A percentile compares a stretch with the other conserved stretches of the same genome.
Evolutionary conservation across 257 asterid genomes (phyloP).

Genomic region (Echites panduratus): DNA sequence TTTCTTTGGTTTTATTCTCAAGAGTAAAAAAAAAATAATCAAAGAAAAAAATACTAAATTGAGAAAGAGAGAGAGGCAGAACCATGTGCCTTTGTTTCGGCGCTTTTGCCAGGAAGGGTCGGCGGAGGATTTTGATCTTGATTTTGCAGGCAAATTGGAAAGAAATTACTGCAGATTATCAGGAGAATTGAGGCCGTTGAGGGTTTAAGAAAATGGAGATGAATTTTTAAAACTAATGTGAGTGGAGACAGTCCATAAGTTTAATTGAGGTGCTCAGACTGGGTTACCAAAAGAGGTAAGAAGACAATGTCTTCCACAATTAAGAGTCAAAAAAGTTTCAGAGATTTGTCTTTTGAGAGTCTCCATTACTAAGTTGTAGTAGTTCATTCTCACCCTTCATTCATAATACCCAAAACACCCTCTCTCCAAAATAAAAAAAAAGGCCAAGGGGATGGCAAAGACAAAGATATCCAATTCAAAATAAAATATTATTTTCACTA

Average conservation of each 20-base stretch:
- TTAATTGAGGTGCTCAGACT: constrained; percentile 6
- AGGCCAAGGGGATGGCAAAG: too few relatives aligned
- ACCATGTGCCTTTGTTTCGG: constrained; percentile 81
- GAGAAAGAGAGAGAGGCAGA: constrained; percentile 25
- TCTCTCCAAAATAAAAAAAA: too few relatives aligned
- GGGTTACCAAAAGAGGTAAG: constrained; percentile 29
- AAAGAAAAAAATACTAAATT: neutral
- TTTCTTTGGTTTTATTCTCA: constrained; percentile 1
- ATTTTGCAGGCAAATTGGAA: constrained; percentile 27
- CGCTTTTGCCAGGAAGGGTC: constrained; percentile 37
- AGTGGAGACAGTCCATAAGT: neutral
- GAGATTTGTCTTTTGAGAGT: constrained; percentile 22
- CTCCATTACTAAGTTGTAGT: constrained; percentile 3
- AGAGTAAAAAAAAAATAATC: neutral
- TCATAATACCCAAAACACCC: neutral
- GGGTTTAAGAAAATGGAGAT: constrained; percentile 12
- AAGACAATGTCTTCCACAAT: neutral
- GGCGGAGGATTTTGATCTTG: constrained; percentile 14
- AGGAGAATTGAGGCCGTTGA: neutral
- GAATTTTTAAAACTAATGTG: neutral
- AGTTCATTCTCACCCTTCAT: neutral
- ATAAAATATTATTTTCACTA: too few relatives aligned
- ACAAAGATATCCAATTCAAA: too few relatives aligned
- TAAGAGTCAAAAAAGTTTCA: constrained; percentile 25
- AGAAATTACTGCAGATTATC: constrained; percentile 16